Percentiles rank a stretch among this genome's conserved stretches.
Evolutionary conservation across 2,329 filamentous ascomycete genomes (phyloP).

Genomic region (Aureobasidium sp.): DNA sequence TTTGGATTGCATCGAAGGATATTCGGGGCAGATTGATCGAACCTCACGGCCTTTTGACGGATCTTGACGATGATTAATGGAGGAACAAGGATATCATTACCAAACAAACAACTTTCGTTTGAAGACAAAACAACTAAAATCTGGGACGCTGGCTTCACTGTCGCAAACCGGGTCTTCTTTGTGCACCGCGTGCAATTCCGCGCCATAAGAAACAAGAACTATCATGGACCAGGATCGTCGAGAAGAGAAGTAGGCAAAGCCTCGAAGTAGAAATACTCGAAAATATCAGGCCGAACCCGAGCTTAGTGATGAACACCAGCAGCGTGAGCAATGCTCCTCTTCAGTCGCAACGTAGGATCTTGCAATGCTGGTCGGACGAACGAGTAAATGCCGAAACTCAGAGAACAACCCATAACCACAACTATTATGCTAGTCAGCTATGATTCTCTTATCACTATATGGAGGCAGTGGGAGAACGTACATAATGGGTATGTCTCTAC

Average conservation of each 20-base stretch:
- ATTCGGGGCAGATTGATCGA: background rate
- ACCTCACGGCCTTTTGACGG: background rate
- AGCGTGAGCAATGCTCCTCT: slow-evolving; percentile 2
- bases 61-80: background rate
- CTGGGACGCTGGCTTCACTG: background rate
- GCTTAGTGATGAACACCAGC: background rate
- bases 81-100: background rate
- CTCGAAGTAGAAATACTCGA: background rate
- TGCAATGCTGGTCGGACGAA: slow-evolving; percentile 4
- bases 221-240: background rate
- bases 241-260: background rate
- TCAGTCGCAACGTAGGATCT: slow-evolving; percentile 9
- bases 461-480: background rate
- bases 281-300: background rate
- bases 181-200: background rate
- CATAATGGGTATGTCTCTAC: slow-evolving; percentile 8
- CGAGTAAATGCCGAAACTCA: slow-evolving; percentile 3
- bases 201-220: background rate
- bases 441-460: too few relatives aligned
- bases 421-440: background rate
- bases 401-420: background rate
- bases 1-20: background rate
- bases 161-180: background rate
- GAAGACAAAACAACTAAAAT: background rate
- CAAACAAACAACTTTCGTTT: background rate